A percentile compares a stretch with the other conserved stretches of the same genome.
phyloP scores from a whole-genome alignment of 1,284 basidiomycete species.

The Puccinia polysora region DNA sequence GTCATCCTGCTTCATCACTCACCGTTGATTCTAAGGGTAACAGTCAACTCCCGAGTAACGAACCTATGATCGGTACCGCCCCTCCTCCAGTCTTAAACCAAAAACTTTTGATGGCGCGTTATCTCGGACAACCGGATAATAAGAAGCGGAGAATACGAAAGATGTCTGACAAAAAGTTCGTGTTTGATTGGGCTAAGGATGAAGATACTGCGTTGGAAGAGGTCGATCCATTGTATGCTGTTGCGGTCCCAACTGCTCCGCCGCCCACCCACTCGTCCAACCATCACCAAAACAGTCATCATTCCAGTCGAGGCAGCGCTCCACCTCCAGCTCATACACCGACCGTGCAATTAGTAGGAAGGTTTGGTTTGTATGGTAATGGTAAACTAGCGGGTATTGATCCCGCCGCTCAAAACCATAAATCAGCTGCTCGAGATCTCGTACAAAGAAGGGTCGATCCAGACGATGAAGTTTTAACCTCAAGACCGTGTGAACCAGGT shows the following conservation, averaged over 20 bases:
- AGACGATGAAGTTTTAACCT: constrained; percentile 35
- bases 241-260: constrained; percentile 14
- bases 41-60: constrained; percentile 6
- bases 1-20: constrained; percentile 12
- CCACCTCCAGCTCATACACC: constrained; percentile 25
- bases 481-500: constrained; percentile 23
- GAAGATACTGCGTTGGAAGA: constrained; percentile 71
- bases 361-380: constrained; percentile 39
- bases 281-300: neutral
- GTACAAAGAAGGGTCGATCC: constrained; percentile 12
- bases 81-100: constrained; percentile 33
- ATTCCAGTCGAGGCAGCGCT: constrained; percentile 16
- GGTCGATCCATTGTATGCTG: constrained; percentile 49
- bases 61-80: constrained; percentile 28
- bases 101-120: constrained; percentile 44
- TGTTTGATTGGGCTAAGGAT: constrained; percentile 96
- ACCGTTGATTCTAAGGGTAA: constrained; percentile 7
- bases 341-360: constrained; percentile 17
- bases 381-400: constrained; percentile 42
- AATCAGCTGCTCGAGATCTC: neutral
- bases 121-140: constrained; percentile 41
- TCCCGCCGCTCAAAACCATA: constrained; percentile 16
- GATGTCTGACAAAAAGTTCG: constrained; percentile 89
- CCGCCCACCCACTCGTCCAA: neutral
- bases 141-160: constrained; percentile 90